Conservation (phyloP, 1,284 basidiomycete genomes). For the Fistulinella cinereoalba region DNA sequence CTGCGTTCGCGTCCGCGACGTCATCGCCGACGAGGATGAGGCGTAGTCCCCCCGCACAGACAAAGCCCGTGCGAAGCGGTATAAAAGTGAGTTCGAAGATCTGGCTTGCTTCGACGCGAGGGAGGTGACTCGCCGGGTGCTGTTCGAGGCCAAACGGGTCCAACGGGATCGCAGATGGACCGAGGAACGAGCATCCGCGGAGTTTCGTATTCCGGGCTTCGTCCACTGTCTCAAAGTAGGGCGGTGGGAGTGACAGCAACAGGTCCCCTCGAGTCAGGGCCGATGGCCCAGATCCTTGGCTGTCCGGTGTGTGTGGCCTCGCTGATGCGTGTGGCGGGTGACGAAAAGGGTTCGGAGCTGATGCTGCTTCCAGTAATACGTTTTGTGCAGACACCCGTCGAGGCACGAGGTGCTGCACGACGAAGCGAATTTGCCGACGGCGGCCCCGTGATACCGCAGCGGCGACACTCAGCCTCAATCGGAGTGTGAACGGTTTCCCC, state of each 20-base stretch:
- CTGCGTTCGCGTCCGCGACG: constrained; percentile 36
- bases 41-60: constrained; percentile 60
- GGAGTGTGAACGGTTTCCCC: constrained; percentile 57
- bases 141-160: constrained; percentile 39
- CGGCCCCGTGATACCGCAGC: constrained; percentile 38
- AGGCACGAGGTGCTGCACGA: constrained; percentile 60
- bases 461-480: constrained; percentile 50
- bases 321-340: constrained; percentile 47
- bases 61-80: constrained; percentile 53
- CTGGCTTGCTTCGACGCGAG: constrained; percentile 41
- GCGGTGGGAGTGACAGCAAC: constrained; percentile 42
- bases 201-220: constrained; percentile 31
- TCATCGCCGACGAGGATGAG: constrained; percentile 58
- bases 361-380: constrained; percentile 9
- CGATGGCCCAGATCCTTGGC: too few relatives aligned
- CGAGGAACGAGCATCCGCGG: constrained; percentile 45
- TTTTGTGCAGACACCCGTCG: constrained; percentile 28
- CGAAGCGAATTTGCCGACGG: constrained; percentile 45
- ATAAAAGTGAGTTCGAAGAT: constrained; percentile 63
- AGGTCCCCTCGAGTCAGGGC: too few relatives aligned
- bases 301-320: too few relatives aligned
- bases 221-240: constrained; percentile 43
- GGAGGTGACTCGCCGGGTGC: constrained; percentile 15
- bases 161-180: constrained; percentile 52
- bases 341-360: constrained; percentile 5